These are phyloP conservation scores for Pneumocystis jirovecii DNA, from an alignment of 1,139 yeast genomes.

Conservation along the genomic window DNA sequence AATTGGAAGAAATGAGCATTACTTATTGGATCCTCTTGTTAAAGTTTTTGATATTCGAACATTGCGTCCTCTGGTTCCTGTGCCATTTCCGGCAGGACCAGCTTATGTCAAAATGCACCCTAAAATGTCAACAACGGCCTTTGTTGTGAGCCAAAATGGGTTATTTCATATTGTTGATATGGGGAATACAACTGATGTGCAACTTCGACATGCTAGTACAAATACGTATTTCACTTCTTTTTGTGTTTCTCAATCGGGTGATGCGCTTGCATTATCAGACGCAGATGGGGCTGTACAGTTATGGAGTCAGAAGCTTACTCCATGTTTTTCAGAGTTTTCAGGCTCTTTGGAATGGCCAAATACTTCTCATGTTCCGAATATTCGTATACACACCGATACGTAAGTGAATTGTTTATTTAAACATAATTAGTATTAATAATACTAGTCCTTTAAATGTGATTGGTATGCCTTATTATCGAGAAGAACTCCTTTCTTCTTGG, in stretches of 20 bases:
- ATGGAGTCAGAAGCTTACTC: constrained; percentile 43
- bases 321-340: constrained; percentile 35
- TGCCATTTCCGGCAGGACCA: constrained; percentile 85
- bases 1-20: constrained; percentile 11
- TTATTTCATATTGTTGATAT: constrained; percentile 76
- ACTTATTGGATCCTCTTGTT: constrained; percentile 60
- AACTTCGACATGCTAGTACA: constrained; percentile 23
- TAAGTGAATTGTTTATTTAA: neutral
- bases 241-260: constrained; percentile 68
- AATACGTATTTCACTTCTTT: constrained; percentile 38
- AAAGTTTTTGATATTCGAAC: constrained; percentile 67
- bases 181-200: constrained; percentile 48
- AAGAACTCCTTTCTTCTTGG: constrained; percentile 68
- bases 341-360: constrained; percentile 40
- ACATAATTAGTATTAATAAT: neutral
- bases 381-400: constrained; percentile 9
- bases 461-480: constrained; percentile 81
- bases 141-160: constrained; percentile 63
- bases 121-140: constrained; percentile 60
- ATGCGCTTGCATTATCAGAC: constrained; percentile 57
- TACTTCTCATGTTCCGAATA: constrained; percentile 12
- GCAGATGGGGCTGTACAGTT: constrained; percentile 48
- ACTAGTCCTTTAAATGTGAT: constrained; percentile 48
- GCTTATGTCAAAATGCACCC: constrained; percentile 76
- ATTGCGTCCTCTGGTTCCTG: constrained; percentile 60